Conservation (phyloP, 2,329 filamentous ascomycete species). For the Diaporthe vaccinii region DNA sequence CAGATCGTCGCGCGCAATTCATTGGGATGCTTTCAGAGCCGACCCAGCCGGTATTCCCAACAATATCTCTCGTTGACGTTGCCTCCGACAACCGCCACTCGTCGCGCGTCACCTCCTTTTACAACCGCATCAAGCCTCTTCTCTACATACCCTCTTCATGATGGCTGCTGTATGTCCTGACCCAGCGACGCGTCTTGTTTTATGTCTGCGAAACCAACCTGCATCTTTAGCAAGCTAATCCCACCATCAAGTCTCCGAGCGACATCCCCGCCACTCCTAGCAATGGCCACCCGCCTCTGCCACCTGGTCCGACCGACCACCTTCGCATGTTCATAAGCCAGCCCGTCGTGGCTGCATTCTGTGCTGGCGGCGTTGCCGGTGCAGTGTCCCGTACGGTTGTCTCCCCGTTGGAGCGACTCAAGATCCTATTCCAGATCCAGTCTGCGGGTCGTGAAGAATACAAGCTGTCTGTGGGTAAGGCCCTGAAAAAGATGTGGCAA, state of each 20-base stretch:
- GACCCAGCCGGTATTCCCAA: constrained; percentile 14
- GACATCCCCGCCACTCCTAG: constrained; percentile 29
- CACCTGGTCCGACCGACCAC: constrained; percentile 49
- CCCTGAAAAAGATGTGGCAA: constrained; percentile 92
- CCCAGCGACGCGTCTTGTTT: constrained; percentile 14
- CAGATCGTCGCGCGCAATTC: constrained; percentile 1
- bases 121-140: constrained; percentile 21
- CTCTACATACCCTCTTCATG: constrained; percentile 41
- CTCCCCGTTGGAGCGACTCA: constrained; percentile 93
- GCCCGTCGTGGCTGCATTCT: constrained; percentile 90
- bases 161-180: constrained; percentile 56
- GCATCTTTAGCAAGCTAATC: constrained; percentile 32
- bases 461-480: constrained; percentile 90
- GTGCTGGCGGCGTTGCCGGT: constrained; percentile 92
- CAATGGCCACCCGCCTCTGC: constrained; percentile 39
- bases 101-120: constrained; percentile 33
- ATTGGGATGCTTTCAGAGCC: constrained; percentile 36
- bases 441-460: constrained; percentile 92
- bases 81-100: constrained; percentile 12
- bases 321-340: constrained; percentile 75
- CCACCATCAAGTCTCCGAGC: constrained; percentile 33
- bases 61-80: constrained; percentile 28
- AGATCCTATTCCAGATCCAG: constrained; percentile 98
- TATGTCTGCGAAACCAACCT: constrained; percentile 6
- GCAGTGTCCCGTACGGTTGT: constrained; percentile 98